Conservation (phyloP, 139 green algal genomes). For the Closterium sp. region DNA sequence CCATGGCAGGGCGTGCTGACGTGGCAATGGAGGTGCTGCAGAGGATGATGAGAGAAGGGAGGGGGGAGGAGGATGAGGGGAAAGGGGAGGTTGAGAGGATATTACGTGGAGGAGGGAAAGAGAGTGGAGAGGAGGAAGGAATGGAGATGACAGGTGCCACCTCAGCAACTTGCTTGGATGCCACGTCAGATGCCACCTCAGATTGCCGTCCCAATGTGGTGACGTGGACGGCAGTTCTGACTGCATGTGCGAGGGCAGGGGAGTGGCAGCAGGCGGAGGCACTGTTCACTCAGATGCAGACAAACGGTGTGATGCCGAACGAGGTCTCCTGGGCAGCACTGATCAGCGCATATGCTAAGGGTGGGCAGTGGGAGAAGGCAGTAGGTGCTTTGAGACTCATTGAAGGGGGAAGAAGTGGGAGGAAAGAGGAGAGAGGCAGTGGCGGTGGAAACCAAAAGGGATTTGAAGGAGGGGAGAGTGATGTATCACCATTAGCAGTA, state of each 20-base stretch:
- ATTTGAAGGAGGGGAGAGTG: neutral
- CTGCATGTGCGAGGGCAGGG: neutral
- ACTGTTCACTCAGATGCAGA: constrained; percentile 11
- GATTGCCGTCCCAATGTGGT: constrained; percentile 8
- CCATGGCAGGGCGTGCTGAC: neutral
- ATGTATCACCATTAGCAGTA: neutral
- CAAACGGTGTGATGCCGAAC: neutral
- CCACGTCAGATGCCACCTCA: neutral
- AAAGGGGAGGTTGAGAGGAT: neutral
- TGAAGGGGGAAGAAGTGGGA: neutral
- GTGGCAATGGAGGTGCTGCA: neutral
- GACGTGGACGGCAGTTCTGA: constrained; percentile 11
- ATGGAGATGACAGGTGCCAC: neutral
- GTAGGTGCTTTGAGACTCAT: neutral
- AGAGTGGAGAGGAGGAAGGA: neutral
- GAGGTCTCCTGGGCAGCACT: constrained; percentile 14
- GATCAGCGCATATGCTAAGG: constrained; percentile 9
- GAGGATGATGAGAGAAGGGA: neutral
- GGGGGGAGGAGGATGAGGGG: neutral
- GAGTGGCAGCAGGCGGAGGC: constrained; percentile 11
- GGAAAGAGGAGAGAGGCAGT: neutral
- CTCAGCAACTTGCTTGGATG: neutral
- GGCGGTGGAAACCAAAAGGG: neutral
- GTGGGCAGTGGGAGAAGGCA: constrained; percentile 1
- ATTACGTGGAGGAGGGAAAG: neutral